These are phyloP conservation scores for Beauveria scarabaeidicola DNA, from an alignment of 2,329 filamentous ascomycete genomes.

Conservation along the genomic window DNA sequence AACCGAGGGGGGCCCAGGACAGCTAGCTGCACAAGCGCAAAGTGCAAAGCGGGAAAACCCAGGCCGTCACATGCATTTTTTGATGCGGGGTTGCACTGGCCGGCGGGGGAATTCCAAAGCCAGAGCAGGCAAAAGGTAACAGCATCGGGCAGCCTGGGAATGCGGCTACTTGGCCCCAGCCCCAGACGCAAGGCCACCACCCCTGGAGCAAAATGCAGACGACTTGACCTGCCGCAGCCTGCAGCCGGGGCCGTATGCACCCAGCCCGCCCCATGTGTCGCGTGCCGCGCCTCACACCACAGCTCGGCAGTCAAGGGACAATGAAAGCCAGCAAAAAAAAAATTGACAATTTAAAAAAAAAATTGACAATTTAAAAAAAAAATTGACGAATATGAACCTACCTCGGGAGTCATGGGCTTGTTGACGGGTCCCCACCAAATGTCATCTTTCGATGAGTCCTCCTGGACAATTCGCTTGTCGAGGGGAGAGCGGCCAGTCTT, in stretches of 20 bases:
- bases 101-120: not conserved
- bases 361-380: slow-evolving; percentile 10
- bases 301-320: not conserved
- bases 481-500: slow-evolving; percentile 96
- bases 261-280: not conserved
- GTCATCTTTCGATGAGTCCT: slow-evolving; percentile 78
- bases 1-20: not conserved
- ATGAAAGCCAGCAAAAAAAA: not conserved
- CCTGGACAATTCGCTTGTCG: slow-evolving; percentile 96
- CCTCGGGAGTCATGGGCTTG: slow-evolving; percentile 95
- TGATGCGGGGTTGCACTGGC: slow-evolving; percentile 12
- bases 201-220: not conserved
- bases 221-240: not conserved
- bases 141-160: not conserved
- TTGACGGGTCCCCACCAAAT: slow-evolving; percentile 99
- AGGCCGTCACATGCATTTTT: slow-evolving; percentile 4
- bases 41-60: not conserved
- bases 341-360: slow-evolving; percentile 12
- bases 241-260: not conserved
- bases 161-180: not conserved
- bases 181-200: not conserved
- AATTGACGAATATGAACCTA: slow-evolving; percentile 37
- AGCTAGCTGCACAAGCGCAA: not conserved
- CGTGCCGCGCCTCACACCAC: not conserved
- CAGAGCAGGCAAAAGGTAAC: not conserved